Evolutionary conservation across 805 yeast genomes (phyloP).

Genomic region (Lachancea sp.): DNA sequence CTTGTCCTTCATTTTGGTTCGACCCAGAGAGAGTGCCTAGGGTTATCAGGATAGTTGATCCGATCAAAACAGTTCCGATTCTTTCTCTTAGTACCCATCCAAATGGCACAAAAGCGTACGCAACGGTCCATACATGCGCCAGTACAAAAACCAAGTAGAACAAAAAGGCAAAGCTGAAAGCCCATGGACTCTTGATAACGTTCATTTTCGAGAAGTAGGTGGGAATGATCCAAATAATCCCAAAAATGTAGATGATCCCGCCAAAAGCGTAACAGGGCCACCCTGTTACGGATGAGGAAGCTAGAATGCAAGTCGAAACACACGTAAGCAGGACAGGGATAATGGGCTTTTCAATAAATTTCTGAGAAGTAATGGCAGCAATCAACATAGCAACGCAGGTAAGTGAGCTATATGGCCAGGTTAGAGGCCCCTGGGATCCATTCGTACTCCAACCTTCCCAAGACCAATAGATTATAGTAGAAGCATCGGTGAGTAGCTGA

Average conservation of each 20-base stretch:
- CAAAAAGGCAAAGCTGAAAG: slow-evolving; percentile 45
- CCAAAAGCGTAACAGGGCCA: slow-evolving; percentile 45
- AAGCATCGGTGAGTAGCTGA: slow-evolving; percentile 74
- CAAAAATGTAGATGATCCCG: slow-evolving; percentile 58
- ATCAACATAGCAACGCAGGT: slow-evolving; percentile 52
- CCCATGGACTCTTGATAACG: slow-evolving; percentile 48
- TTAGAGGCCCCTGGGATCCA: slow-evolving; percentile 75
- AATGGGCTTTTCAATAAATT: slow-evolving; percentile 18
- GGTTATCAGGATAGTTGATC: slow-evolving; percentile 48
- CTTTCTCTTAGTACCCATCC: slow-evolving; percentile 86
- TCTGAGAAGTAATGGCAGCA: slow-evolving; percentile 41
- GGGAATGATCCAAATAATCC: slow-evolving; percentile 61
- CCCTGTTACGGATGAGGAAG: slow-evolving; percentile 17
- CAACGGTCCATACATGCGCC: slow-evolving; percentile 94
- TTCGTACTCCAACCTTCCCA: slow-evolving; percentile 91
- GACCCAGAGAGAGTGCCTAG: slow-evolving; percentile 38
- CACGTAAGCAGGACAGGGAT: slow-evolving; percentile 25
- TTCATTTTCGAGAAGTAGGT: slow-evolving; percentile 51
- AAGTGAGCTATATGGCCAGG: slow-evolving; percentile 54
- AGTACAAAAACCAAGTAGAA: slow-evolving; percentile 51
- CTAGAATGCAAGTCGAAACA: slow-evolving; percentile 26
- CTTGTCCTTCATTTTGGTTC: background rate
- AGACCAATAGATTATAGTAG: slow-evolving; percentile 86
- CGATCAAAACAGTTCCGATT: slow-evolving; percentile 63
- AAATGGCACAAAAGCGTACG: slow-evolving; percentile 96